Evolutionary conservation across 2,329 filamentous ascomycete genomes (phyloP).

Genomic region (Fusarium mexicanum): DNA sequence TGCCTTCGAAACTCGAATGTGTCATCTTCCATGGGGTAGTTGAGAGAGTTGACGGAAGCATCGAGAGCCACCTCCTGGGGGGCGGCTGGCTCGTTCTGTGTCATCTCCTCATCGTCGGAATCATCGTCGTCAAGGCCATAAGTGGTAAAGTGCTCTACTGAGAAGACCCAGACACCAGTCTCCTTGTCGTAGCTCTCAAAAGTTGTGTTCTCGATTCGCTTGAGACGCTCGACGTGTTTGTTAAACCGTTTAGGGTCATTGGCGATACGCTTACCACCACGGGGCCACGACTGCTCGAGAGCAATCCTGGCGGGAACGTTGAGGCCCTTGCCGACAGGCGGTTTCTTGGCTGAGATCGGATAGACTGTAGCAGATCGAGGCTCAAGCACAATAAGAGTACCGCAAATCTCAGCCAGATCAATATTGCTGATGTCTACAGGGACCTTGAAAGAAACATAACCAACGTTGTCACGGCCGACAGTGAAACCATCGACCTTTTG

Average conservation of each 20-base stretch:
- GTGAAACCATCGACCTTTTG: conserved; percentile 78
- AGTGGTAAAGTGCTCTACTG: conserved; percentile 95
- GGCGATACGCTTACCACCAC: conserved; percentile 64
- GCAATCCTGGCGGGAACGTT: conserved; percentile 90
- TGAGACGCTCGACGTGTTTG: conserved; percentile 85
- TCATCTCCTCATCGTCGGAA: conserved; percentile 62
- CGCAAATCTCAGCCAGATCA: conserved; percentile 82
- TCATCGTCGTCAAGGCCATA: conserved; percentile 87
- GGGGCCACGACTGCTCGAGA: conserved; percentile 94
- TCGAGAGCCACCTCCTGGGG: conserved; percentile 40
- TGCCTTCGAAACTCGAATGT: conserved; percentile 66
- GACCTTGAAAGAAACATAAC: conserved; percentile 81
- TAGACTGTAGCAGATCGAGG: conserved; percentile 90
- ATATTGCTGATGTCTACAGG: conserved; percentile 85
- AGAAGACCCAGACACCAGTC: conserved; percentile 89
- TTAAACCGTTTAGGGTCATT: conserved; percentile 71
- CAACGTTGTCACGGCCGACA: conserved; percentile 84
- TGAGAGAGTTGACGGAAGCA: conserved; percentile 35
- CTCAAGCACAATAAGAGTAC: conserved; percentile 78
- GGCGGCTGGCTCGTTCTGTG: conserved; percentile 1
- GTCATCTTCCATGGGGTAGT: conserved; percentile 60
- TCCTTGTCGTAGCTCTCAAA: conserved; percentile 83
- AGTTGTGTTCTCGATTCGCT: conserved; percentile 79
- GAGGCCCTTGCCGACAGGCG: conserved; percentile 83
- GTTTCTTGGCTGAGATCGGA: conserved; percentile 78